Conservation (phyloP, 495 filamentous ascomycete species). For the Talaromyces trachyspermus region DNA sequence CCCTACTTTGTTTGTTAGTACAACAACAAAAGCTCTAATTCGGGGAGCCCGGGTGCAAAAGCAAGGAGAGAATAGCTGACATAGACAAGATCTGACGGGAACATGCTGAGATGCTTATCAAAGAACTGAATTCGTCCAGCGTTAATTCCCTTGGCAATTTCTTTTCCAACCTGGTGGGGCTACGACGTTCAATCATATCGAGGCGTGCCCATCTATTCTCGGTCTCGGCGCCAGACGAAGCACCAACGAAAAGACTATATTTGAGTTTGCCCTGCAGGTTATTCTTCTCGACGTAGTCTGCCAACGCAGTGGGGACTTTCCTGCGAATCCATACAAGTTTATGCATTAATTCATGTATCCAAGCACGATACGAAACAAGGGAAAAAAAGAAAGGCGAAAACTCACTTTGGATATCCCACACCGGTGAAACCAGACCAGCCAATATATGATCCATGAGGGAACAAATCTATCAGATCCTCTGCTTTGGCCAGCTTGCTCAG, state of each 20-base stretch:
- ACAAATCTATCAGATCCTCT: slow-evolving; percentile 71
- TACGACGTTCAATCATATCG: slow-evolving; percentile 83
- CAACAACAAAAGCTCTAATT: no score
- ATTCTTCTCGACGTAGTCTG: slow-evolving; percentile 87
- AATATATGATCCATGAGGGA: slow-evolving; percentile 76
- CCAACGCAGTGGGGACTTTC: slow-evolving; percentile 76
- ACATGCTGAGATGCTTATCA: slow-evolving; percentile 89
- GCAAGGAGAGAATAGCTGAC: slow-evolving; percentile 43
- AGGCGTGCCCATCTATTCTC: slow-evolving; percentile 82
- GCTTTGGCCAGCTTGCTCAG: slow-evolving; percentile 71
- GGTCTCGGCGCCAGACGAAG: slow-evolving; percentile 82
- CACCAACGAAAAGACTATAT: slow-evolving; percentile 83
- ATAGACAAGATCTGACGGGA: slow-evolving; percentile 80
- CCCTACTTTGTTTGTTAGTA: slow-evolving; percentile 42
- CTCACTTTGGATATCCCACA: slow-evolving; percentile 83
- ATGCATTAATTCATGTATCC: neutral
- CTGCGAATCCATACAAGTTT: slow-evolving; percentile 29
- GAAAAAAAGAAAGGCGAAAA: slow-evolving; percentile 11
- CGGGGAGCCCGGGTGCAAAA: no score
- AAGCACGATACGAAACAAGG: neutral
- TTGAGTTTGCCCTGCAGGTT: slow-evolving; percentile 74
- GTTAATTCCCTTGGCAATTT: slow-evolving; percentile 87
- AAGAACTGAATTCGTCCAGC: slow-evolving; percentile 86
- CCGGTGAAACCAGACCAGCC: slow-evolving; percentile 91
- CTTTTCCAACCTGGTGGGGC: slow-evolving; percentile 90